Percentiles rank a stretch among this genome's conserved stretches.
Evolutionary conservation across 768 basidiomycete genomes (phyloP).

Genomic region (Glaciozyma martinii): DNA sequence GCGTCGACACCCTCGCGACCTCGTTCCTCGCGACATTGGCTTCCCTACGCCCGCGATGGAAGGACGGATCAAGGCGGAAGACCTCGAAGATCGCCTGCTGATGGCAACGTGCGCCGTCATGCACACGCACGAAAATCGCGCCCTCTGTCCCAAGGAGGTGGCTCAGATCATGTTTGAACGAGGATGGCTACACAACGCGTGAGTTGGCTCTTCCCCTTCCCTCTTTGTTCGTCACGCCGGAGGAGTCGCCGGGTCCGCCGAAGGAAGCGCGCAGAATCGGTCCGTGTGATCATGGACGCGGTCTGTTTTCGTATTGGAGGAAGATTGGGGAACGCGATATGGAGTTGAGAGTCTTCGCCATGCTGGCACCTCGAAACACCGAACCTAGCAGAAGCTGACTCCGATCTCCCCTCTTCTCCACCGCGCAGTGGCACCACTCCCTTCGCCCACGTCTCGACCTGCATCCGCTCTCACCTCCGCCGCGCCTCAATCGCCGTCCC

Average conservation of each 20-base stretch:
- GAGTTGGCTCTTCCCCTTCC: constrained; percentile 1
- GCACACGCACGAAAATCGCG: constrained; percentile 30
- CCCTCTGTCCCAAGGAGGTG: constrained; percentile 35
- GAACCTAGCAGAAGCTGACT: not conserved
- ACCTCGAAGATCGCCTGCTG: constrained; percentile 28
- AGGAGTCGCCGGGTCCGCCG: not conserved
- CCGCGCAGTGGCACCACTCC: constrained; percentile 31
- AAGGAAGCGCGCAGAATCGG: not conserved
- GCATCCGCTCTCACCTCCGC: constrained; percentile 33
- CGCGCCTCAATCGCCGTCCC: constrained; percentile 17
- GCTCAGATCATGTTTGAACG: constrained; percentile 31
- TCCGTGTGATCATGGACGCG: not conserved
- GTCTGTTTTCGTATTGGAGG: too few relatives aligned
- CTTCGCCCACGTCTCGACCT: constrained; percentile 34
- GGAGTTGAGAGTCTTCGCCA: not conserved
- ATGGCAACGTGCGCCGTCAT: constrained; percentile 30
- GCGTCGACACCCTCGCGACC: constrained; percentile 21
- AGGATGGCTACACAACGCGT: constrained; percentile 33
- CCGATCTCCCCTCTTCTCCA: not conserved
- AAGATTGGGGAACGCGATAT: too few relatives aligned
- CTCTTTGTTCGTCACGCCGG: not conserved
- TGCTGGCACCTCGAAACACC: not conserved
- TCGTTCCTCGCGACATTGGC: constrained; percentile 23
- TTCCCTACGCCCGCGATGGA: constrained; percentile 22
- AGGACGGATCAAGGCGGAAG: constrained; percentile 19